phyloP scores from a whole-genome alignment of 495 filamentous ascomycete species.

The Podospora tetraspora region DNA sequence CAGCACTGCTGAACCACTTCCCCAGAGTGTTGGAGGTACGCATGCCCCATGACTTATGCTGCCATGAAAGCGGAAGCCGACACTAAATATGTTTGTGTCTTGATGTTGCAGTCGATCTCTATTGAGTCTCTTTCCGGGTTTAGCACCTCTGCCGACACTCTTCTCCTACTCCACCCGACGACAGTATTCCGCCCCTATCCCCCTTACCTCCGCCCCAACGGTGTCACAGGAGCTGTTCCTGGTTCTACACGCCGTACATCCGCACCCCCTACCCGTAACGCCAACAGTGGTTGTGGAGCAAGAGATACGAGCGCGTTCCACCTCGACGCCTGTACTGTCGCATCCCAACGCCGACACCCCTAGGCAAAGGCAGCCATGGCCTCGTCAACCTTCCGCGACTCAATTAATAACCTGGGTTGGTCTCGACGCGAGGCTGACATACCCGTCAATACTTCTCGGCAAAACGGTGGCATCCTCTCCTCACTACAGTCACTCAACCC shows the following conservation, averaged over 20 bases:
- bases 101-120: conserved; percentile 5
- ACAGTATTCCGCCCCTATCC: not conserved
- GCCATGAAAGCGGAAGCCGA: conserved; percentile 10
- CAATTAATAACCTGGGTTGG: conserved; percentile 93
- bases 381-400: conserved; percentile 82
- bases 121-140: conserved; percentile 15
- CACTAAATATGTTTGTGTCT: conserved; percentile 12
- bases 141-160: conserved; percentile 13
- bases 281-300: not conserved
- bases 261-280: not conserved
- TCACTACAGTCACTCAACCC: conserved; percentile 83
- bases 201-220: not conserved
- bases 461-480: conserved; percentile 63
- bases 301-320: not conserved
- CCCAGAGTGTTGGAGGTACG: conserved; percentile 1
- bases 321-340: not conserved
- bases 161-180: not conserved
- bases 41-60: conserved; percentile 11
- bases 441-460: conserved; percentile 68
- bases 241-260: not conserved
- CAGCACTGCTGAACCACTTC: conserved; percentile 7
- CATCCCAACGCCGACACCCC: not conserved
- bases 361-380: conserved; percentile 55
- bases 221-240: not conserved
- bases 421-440: conserved; percentile 76